Evolutionary conservation across 2,329 filamentous ascomycete species (phyloP), one percentile per base, ranked within the genome.

Genomic region (Colletotrichum sp.): DNA sequence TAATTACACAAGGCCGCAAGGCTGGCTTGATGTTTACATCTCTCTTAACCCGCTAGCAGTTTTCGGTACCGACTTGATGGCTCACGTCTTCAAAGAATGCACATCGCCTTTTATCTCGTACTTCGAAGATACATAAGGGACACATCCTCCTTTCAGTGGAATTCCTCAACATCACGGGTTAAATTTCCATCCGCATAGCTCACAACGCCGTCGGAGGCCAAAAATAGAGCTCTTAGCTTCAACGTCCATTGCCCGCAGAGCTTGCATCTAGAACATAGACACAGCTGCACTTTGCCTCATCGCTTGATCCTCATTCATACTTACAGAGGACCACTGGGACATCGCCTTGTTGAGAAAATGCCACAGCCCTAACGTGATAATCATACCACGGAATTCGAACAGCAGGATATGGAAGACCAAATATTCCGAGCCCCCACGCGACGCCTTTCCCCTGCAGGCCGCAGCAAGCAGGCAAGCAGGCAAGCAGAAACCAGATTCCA

Each of bases 151-250:
- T 48, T 28, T 27, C 52, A 22, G 27, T 36, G 52, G 27, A 60
- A 48, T 73, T 68, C 64, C 64, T 28, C 32, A 13, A 39, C 15
- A 32, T 19, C 65, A 19, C 25, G 27, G 44, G 34, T 28, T 48
- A 16, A 25, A 27, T 32, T 25, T 66, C 13, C 16, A 32, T 61
- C 34, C 36, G 36, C 48, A 44, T 19, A 64, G 27, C 8, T 32
- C 32, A 55, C 57, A 25, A 28, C 30, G 61, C 55, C 15, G 52
- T 22, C 32, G 8, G 44, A 19, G 55, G 64, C 64, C 68, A 59
- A 68, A 75, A 73, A 73, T 68, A 73, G 73, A 75, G 52, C n/a
- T 25, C 36, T 22, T 57, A 57, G 69, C 60, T 57, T 8, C 30
- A 32, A 72, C 48, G 59, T 55, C 68, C 48, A 36, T 28, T 69